Conservation (phyloP, 768 basidiomycete genomes). For the Chlorophyllum brunneum region DNA sequence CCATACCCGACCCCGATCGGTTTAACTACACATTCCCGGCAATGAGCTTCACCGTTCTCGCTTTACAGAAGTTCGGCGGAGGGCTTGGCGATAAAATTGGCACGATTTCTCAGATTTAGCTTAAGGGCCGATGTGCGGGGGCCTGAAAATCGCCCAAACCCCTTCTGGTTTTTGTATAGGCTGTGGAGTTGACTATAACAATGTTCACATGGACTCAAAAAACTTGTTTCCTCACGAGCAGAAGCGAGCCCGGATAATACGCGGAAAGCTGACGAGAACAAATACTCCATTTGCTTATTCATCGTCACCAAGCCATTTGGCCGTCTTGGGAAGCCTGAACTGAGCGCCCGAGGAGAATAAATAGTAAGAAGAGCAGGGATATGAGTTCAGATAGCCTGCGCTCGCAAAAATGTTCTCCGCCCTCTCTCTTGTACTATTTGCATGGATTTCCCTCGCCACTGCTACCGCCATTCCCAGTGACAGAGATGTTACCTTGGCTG, state of each 20-base stretch:
- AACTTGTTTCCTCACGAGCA: neutral
- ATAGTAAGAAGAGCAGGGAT: neutral
- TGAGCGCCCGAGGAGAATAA: neutral
- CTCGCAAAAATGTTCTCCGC: neutral
- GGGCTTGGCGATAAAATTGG: too few species aligned
- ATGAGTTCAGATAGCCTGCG: neutral
- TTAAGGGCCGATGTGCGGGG: neutral
- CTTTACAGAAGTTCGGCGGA: neutral
- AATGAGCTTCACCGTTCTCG: too few species aligned
- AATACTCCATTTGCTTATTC: neutral
- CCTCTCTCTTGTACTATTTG: constrained; percentile 16
- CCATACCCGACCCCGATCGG: constrained; percentile 24
- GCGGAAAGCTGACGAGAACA: constrained; percentile 9
- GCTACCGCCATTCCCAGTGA: constrained; percentile 19
- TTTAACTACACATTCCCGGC: constrained; percentile 33
- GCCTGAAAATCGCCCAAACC: neutral
- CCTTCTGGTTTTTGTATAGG: neutral
- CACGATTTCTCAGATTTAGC: constrained; percentile 22
- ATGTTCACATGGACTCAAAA: neutral
- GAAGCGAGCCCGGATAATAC: constrained; percentile 17
- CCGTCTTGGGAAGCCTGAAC: neutral
- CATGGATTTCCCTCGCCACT: constrained; percentile 18
- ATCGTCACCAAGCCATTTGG: neutral
- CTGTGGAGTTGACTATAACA: too few species aligned
- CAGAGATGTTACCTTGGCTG: constrained; percentile 34